Percentiles rank a stretch among this genome's conserved stretches.
These are phyloP conservation scores for Lactifluus volemus DNA, from an alignment of 768 basidiomycete species.

Conservation along the genomic window DNA sequence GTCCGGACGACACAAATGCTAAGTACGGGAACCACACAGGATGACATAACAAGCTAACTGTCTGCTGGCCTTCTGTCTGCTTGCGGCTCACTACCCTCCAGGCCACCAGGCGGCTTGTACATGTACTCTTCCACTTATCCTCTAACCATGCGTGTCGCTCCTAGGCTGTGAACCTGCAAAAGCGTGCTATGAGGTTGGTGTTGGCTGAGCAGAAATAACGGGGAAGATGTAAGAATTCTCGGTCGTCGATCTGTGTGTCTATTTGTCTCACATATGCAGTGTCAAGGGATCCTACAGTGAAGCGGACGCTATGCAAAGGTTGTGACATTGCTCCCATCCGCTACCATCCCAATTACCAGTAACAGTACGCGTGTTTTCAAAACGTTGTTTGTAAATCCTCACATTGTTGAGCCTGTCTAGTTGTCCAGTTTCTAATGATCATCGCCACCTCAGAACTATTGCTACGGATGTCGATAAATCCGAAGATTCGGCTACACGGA, in stretches of 20 bases:
- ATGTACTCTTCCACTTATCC: no score
- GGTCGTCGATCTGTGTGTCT: background rate
- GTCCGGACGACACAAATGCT: no score
- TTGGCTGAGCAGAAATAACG: constrained; percentile 60
- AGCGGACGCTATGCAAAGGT: constrained; percentile 66
- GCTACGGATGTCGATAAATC: background rate
- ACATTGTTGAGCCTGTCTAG: background rate
- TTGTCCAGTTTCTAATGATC: constrained; percentile 39
- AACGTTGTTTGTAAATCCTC: background rate
- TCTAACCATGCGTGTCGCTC: no score
- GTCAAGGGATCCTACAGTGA: constrained; percentile 71
- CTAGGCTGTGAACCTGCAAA: no score
- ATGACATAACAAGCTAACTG: no score
- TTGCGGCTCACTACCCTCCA: no score
- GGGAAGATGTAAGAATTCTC: constrained; percentile 55
- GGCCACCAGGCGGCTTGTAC: no score
- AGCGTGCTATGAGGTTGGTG: constrained; percentile 44
- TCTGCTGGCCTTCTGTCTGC: no score
- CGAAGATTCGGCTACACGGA: background rate
- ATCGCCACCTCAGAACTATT: constrained; percentile 41
- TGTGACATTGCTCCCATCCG: constrained; percentile 52
- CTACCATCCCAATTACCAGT: constrained; percentile 52
- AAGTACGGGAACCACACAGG: no score
- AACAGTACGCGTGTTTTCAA: constrained; percentile 38
- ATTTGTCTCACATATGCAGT: background rate